phyloP scores from a whole-genome alignment of 1,284 basidiomycete genomes.

The Gomphus sp. region DNA sequence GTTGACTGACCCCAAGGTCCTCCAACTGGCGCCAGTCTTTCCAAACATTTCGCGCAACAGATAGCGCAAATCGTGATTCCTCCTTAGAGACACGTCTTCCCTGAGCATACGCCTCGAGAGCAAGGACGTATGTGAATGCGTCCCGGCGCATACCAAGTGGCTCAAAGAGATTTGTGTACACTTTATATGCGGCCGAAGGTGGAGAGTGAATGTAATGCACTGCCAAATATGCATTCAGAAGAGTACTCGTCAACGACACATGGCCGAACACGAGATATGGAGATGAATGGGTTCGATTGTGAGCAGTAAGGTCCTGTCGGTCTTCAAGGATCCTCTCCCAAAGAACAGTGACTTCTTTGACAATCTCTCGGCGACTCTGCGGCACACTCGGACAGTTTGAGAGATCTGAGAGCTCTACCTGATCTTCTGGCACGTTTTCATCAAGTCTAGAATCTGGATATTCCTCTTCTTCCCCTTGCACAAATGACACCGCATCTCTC shows the following conservation, averaged over 20 bases:
- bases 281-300: slow-evolving; percentile 12
- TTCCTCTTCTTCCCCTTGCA: slow-evolving; percentile 12
- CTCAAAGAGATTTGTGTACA: slow-evolving; percentile 41
- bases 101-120: slow-evolving; percentile 56
- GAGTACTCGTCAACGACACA: slow-evolving; percentile 50
- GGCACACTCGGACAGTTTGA: slow-evolving; percentile 30
- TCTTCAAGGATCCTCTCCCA: slow-evolving; percentile 64
- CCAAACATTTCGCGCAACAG: slow-evolving; percentile 53
- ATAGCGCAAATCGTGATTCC: slow-evolving; percentile 38
- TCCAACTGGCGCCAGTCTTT: slow-evolving; percentile 42
- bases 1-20: slow-evolving; percentile 13
- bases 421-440: slow-evolving; percentile 30
- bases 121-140: slow-evolving; percentile 50
- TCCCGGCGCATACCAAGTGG: slow-evolving; percentile 36
- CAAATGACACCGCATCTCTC: slow-evolving; percentile 33
- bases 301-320: slow-evolving; percentile 14
- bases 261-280: slow-evolving; percentile 39
- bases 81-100: slow-evolving; percentile 20
- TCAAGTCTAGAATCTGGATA: not conserved
- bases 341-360: slow-evolving; percentile 63
- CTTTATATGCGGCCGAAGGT: slow-evolving; percentile 35
- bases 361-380: slow-evolving; percentile 62
- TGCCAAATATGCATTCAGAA: slow-evolving; percentile 79
- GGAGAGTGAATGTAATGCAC: slow-evolving; percentile 45
- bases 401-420: not conserved